Conservation (phyloP, 2,329 filamentous ascomycete species). For the Aspergillus fijiensis region DNA sequence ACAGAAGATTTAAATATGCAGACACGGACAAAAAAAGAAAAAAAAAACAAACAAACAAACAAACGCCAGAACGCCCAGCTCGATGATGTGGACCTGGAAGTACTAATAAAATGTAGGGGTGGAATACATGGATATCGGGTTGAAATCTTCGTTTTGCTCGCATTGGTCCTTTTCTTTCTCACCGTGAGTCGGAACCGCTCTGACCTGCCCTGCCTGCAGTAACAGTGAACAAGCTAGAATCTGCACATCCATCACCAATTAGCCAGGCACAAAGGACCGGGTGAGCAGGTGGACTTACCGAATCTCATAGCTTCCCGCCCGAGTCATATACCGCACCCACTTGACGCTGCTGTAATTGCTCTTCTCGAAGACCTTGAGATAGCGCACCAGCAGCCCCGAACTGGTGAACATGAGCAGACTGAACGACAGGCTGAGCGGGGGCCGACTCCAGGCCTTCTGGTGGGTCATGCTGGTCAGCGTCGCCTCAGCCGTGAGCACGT, state of each 20-base stretch:
- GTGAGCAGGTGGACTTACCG: conserved; percentile 52
- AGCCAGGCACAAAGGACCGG: conserved; percentile 1
- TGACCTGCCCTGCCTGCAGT: conserved; percentile 10
- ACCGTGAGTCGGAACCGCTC: neutral
- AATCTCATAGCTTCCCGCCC: conserved; percentile 96
- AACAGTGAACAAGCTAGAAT: conserved; percentile 17
- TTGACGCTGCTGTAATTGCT: conserved; percentile 98
- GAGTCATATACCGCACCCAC: conserved; percentile 99
- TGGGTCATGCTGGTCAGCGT: conserved; percentile 95
- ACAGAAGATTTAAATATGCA: too few relatives aligned
- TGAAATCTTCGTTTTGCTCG: too few relatives aligned
- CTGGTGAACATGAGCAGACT: conserved; percentile 98
- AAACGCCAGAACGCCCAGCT: too few relatives aligned
- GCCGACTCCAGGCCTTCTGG: conserved; percentile 93
- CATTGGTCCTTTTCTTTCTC: too few relatives aligned
- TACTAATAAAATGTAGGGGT: too few relatives aligned
- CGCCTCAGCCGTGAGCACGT: conserved; percentile 89
- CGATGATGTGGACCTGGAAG: too few relatives aligned
- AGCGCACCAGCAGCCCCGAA: conserved; percentile 85
- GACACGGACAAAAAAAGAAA: too few relatives aligned
- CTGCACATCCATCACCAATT: conserved; percentile 6
- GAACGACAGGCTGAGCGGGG: conserved; percentile 88
- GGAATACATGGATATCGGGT: too few relatives aligned
- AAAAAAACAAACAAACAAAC: too few relatives aligned
- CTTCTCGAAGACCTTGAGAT: conserved; percentile 99